Evolutionary conservation across 495 filamentous ascomycete genomes (phyloP).

Genomic region (Neurospora cerealis): DNA sequence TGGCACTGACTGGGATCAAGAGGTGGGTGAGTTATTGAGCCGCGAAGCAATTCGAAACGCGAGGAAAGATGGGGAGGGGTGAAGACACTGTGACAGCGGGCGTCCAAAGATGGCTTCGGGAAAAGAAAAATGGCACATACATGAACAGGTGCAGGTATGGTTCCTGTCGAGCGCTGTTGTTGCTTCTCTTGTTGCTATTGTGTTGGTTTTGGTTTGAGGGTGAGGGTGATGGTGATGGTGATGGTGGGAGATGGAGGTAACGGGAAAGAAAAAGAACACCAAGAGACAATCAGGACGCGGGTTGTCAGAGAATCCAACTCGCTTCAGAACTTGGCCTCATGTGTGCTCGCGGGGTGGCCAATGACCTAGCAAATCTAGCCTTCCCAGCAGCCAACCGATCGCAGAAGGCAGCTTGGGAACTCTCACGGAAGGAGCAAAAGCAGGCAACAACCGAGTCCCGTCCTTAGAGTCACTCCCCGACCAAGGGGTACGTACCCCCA

Average conservation of each 20-base stretch:
- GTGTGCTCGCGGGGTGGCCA: not conserved
- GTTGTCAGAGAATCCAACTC: not conserved
- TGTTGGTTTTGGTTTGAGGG: not conserved
- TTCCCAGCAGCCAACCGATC: not conserved
- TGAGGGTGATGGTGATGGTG: not conserved
- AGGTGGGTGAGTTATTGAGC: not conserved
- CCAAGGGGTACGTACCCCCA: not conserved
- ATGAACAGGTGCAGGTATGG: not conserved
- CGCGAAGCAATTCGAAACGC: not conserved
- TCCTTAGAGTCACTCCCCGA: not conserved
- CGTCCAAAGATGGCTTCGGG: not conserved
- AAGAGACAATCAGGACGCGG: not conserved
- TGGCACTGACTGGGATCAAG: not conserved
- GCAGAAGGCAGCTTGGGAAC: not conserved
- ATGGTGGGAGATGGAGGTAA: not conserved
- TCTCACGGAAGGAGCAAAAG: not conserved
- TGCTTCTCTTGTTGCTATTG: not conserved
- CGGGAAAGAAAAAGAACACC: not conserved
- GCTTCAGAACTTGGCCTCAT: not conserved
- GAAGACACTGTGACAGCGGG: not conserved
- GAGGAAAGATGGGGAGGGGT: fast-evolving
- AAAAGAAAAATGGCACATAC: not conserved
- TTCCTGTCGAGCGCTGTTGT: not conserved
- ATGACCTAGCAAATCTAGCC: not conserved
- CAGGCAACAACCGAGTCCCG: not conserved